These are phyloP conservation scores for Rhodofomes roseus DNA, from an alignment of 1,284 basidiomycete genomes.

Conservation along the genomic window DNA sequence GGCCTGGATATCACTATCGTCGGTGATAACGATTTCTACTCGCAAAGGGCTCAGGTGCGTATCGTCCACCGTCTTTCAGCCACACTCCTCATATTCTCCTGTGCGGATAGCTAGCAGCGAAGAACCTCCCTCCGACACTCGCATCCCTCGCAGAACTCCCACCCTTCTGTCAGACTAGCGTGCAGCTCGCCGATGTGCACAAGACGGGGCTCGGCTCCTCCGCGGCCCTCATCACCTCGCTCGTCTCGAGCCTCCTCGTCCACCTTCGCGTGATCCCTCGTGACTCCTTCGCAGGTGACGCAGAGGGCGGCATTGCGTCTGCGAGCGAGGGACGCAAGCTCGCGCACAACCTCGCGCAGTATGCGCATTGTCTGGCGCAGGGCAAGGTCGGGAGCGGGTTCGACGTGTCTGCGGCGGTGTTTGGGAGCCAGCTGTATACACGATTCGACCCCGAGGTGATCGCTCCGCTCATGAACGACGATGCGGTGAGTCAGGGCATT, in stretches of 20 bases:
- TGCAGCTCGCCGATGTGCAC: slow-evolving; percentile 77
- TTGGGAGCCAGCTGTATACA: slow-evolving; percentile 92
- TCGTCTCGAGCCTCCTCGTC: slow-evolving; percentile 82
- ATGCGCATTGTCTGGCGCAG: slow-evolving; percentile 94
- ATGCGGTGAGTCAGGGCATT: slow-evolving; percentile 20
- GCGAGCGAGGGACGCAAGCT: slow-evolving; percentile 50
- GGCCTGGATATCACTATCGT: slow-evolving; percentile 79
- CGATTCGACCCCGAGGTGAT: slow-evolving; percentile 81
- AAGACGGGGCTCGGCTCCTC: slow-evolving; percentile 98
- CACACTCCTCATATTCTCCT: not conserved
- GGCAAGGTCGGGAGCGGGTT: slow-evolving; percentile 98
- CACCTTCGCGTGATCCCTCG: slow-evolving; percentile 67
- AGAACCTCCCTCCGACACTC: slow-evolving; percentile 56
- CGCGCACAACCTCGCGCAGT: slow-evolving; percentile 94
- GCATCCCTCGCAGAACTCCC: slow-evolving; percentile 61
- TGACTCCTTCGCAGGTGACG: slow-evolving; percentile 36
- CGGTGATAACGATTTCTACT: slow-evolving; percentile 98
- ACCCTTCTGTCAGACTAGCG: slow-evolving; percentile 75
- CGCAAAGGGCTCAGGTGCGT: slow-evolving; percentile 80
- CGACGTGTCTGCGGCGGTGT: slow-evolving; percentile 92
- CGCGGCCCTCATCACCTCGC: slow-evolving; percentile 93
- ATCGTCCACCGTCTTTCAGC: not conserved
- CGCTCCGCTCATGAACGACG: slow-evolving; percentile 63
- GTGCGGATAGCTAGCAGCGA: slow-evolving; percentile 49
- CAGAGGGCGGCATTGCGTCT: slow-evolving; percentile 14